phyloP scores from a whole-genome alignment of 148 eudicot genomes.

The Drosera capensis region DNA sequence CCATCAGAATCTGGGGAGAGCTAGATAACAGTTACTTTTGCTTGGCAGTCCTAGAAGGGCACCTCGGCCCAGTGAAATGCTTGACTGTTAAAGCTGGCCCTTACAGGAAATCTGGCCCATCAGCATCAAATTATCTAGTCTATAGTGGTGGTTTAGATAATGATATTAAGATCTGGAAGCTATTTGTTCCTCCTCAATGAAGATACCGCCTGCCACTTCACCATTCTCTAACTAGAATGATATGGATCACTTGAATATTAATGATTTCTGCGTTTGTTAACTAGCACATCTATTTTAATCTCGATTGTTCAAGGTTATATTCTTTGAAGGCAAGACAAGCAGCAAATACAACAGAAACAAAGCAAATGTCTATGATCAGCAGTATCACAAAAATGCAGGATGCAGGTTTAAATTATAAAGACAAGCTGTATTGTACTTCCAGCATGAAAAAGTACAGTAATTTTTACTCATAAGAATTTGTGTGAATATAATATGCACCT shows the following conservation, averaged over 20 bases:
- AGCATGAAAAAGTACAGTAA: neutral
- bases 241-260: no score
- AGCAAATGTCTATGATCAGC: no score
- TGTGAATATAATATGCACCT: slow-evolving; percentile 1
- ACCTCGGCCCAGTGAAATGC: slow-evolving; percentile 73
- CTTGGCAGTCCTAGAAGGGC: slow-evolving; percentile 64
- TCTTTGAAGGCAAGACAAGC: no score
- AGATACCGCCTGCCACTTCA: no score
- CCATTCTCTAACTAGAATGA: no score
- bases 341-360: no score
- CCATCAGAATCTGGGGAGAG: slow-evolving; percentile 69
- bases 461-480: no score
- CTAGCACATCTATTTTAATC: no score
- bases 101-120: slow-evolving; percentile 13
- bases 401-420: no score
- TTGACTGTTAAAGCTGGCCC: slow-evolving; percentile 26
- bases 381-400: no score
- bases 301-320: no score
- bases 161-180: slow-evolving; percentile 75
- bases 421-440: neutral
- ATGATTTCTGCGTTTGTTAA: no score
- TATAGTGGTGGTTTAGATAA: slow-evolving; percentile 80
- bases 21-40: slow-evolving; percentile 34
- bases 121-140: slow-evolving; percentile 33
- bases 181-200: slow-evolving; percentile 22